Evolutionary conservation across 345 rosid genomes (phyloP).

Genomic region (Lenwebbia sp.): DNA sequence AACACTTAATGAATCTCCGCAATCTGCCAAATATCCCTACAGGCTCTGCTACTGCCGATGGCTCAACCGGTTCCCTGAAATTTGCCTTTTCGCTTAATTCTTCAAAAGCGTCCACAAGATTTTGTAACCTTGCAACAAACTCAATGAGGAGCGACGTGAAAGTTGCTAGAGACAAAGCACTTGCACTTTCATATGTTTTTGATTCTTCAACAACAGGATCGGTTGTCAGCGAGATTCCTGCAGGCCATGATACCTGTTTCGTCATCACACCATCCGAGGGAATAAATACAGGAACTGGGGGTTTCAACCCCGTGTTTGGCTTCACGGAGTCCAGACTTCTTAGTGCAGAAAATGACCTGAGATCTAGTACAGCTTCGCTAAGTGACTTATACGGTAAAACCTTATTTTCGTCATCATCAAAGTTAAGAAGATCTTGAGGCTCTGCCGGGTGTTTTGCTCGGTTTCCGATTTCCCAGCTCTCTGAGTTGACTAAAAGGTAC

Average conservation of each 20-base stretch:
- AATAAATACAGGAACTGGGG: conserved; percentile 4
- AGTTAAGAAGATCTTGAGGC: conserved; percentile 40
- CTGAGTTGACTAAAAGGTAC: conserved; percentile 75
- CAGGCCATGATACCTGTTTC: conserved; percentile 60
- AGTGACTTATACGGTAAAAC: conserved; percentile 46
- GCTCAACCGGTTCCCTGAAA: conserved; percentile 50
- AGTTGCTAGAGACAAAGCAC: conserved; percentile 85
- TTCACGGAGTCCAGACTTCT: conserved; percentile 7
- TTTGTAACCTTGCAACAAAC: conserved; percentile 77
- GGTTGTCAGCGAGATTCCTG: conserved; percentile 17
- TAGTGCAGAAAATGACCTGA: conserved; percentile 21
- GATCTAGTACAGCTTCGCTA: conserved; percentile 70
- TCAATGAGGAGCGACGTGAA: conserved; percentile 76
- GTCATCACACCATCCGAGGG: conserved; percentile 12
- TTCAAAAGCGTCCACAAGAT: conserved; percentile 53
- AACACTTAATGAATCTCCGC: not conserved
- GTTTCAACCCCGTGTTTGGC: not conserved
- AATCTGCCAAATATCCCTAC: conserved; percentile 34
- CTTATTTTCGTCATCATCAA: conserved; percentile 31
- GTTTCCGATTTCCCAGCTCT: conserved; percentile 80
- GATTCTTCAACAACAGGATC: conserved; percentile 37
- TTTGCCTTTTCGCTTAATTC: conserved; percentile 62
- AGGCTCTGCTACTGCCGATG: conserved; percentile 2
- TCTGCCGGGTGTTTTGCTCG: conserved; percentile 21
- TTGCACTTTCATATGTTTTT: conserved; percentile 72